Evolutionary conservation across 768 basidiomycete species (phyloP).

Genomic region (Phylloporus arenicola): DNA sequence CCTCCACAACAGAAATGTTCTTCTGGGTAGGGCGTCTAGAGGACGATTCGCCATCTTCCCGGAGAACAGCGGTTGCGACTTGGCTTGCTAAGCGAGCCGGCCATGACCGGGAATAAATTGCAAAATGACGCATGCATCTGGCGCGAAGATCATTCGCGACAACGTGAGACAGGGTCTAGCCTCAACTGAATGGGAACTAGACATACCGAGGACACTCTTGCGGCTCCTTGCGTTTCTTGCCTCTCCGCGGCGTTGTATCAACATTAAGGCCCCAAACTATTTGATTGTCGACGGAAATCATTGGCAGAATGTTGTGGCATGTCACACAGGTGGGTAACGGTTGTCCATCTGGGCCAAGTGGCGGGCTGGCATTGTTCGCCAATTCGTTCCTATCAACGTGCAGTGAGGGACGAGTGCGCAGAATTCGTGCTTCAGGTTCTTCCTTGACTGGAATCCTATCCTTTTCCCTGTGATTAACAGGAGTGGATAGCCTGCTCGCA

Average conservation of each 20-base stretch:
- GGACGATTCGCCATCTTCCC: conserved; percentile 38
- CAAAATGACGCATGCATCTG: conserved; percentile 76
- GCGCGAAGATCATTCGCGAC: conserved; percentile 8
- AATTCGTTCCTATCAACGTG: conserved; percentile 33
- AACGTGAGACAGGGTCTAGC: conserved; percentile 9
- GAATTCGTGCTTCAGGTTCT: conserved; percentile 41
- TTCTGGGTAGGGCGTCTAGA: conserved; percentile 49
- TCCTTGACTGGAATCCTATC: conserved; percentile 44
- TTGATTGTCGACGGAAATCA: conserved; percentile 69
- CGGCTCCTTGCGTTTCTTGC: conserved; percentile 55
- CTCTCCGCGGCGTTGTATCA: conserved; percentile 40
- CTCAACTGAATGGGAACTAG: conserved; percentile 22
- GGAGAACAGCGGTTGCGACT: conserved; percentile 42
- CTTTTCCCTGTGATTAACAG: conserved; percentile 33
- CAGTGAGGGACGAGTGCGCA: conserved; percentile 45
- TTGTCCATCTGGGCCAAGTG: conserved; percentile 59
- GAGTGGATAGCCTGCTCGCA: conserved; percentile 30
- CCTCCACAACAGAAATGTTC: conserved; percentile 45
- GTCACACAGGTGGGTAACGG: conserved; percentile 66
- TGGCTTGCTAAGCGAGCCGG: conserved; percentile 52
- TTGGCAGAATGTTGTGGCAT: conserved; percentile 64
- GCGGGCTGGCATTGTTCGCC: conserved; percentile 38
- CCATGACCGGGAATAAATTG: conserved; percentile 71
- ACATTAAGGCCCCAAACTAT: conserved; percentile 67
- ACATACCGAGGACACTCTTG: conserved; percentile 71